These are phyloP conservation scores for Fraxinus floribunda DNA, from an alignment of 305 asterid species.

Conservation along the genomic window DNA sequence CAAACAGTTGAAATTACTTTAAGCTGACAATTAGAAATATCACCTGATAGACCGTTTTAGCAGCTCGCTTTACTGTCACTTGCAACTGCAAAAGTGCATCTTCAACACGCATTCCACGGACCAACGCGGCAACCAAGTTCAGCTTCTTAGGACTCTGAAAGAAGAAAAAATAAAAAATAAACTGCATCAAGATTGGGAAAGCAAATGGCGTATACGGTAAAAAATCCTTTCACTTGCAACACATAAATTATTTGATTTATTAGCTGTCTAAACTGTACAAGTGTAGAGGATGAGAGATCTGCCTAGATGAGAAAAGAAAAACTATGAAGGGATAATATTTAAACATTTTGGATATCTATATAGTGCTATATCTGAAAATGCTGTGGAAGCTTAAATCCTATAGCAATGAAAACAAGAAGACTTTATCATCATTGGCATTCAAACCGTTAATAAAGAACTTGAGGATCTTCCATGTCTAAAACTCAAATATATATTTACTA, in stretches of 20 bases:
- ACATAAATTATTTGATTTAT: background rate
- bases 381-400: background rate
- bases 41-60: conserved; percentile 91
- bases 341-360: background rate
- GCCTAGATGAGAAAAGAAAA: background rate
- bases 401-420: background rate
- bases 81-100: conserved; percentile 95
- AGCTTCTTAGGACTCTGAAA: conserved; percentile 88
- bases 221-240: background rate
- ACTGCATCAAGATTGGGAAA: conserved; percentile 8
- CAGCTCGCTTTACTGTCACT: conserved; percentile 85
- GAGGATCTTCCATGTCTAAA: background rate
- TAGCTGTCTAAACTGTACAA: background rate
- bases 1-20: background rate
- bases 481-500: background rate
- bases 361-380: background rate
- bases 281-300: background rate
- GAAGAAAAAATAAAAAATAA: background rate
- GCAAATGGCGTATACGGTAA: background rate
- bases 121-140: conserved; percentile 86
- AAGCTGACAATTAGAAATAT: conserved; percentile 16
- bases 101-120: conserved; percentile 97
- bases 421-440: background rate
- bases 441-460: conserved; percentile 2
- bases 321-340: background rate